A percentile compares a stretch with the other conserved stretches of the same genome.
These are phyloP conservation scores for Lumnitzera littorea DNA, from an alignment of 345 rosid species.

Conservation along the genomic window DNA sequence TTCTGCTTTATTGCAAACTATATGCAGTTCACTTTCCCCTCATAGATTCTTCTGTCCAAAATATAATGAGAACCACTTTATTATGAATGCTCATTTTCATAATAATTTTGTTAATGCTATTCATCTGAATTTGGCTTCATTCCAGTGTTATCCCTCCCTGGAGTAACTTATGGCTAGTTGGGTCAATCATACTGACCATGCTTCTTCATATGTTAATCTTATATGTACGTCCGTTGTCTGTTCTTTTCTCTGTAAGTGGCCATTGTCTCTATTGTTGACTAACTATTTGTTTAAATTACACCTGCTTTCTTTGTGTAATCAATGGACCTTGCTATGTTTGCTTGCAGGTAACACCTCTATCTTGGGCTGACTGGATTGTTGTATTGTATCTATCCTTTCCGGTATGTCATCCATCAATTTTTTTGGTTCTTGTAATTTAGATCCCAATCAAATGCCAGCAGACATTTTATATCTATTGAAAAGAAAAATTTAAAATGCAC, in stretches of 20 bases:
- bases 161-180: conserved; percentile 99
- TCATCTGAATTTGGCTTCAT: conserved; percentile 8
- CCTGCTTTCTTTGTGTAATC: conserved; percentile 2
- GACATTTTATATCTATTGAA: too few relatives aligned
- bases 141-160: conserved; percentile 88
- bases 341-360: conserved; percentile 82
- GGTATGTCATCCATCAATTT: conserved; percentile 31
- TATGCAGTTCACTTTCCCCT: too few relatives aligned
- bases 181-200: conserved; percentile 86
- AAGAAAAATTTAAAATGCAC: too few relatives aligned
- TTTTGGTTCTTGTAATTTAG: background rate
- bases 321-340: conserved; percentile 18
- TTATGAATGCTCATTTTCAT: too few relatives aligned
- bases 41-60: too few relatives aligned
- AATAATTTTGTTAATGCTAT: background rate
- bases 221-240: conserved; percentile 72
- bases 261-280: conserved; percentile 7
- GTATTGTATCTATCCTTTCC: conserved; percentile 94
- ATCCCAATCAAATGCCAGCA: background rate
- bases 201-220: conserved; percentile 77
- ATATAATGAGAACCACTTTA: too few relatives aligned
- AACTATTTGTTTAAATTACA: conserved; percentile 5
- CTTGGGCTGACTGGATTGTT: conserved; percentile 87
- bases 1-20: too few relatives aligned
- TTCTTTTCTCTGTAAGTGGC: conserved; percentile 89